Conservation (phyloP, 352 stramenopile genomes). For the Pythium myriotylum region DNA sequence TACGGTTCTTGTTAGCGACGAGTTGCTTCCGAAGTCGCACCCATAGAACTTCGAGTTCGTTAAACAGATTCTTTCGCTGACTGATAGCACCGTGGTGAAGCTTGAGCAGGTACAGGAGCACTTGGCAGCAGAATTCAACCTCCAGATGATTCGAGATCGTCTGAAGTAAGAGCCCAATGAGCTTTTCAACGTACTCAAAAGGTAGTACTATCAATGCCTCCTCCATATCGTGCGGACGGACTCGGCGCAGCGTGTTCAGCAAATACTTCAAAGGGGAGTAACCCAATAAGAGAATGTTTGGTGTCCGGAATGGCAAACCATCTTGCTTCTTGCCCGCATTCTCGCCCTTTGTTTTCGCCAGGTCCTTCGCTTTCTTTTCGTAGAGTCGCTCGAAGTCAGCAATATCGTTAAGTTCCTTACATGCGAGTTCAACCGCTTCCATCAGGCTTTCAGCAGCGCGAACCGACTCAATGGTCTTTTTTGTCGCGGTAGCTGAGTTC, state of each 20-base stretch:
- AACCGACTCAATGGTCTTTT: conserved; percentile 93
- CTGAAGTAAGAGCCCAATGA: conserved; percentile 93
- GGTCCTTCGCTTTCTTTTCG: conserved; percentile 61
- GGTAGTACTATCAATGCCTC: conserved; percentile 97
- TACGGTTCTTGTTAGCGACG: conserved; percentile 80
- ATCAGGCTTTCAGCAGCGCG: conserved; percentile 91
- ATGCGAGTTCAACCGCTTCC: conserved; percentile 94
- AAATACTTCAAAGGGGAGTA: conserved; percentile 95
- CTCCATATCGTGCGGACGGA: conserved; percentile 96
- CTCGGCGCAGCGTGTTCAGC: conserved; percentile 90
- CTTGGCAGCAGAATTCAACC: conserved; percentile 92
- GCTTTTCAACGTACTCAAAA: conserved; percentile 94
- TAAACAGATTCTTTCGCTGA: conserved; percentile 65
- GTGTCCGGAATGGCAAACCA: conserved; percentile 43
- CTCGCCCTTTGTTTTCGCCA: conserved; percentile 62
- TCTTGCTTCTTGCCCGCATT: conserved; percentile 24
- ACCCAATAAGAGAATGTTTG: conserved; percentile 94
- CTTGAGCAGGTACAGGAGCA: conserved; percentile 75
- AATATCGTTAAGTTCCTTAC: conserved; percentile 91
- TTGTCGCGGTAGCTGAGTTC: conserved; percentile 87
- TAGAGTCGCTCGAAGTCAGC: conserved; percentile 66
- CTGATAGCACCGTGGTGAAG: conserved; percentile 83
- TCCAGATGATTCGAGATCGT: conserved; percentile 88
- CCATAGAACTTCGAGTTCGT: conserved; percentile 81
- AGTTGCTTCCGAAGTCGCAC: conserved; percentile 73